Percentiles rank a stretch among this genome's conserved stretches.
Conservation (phyloP, 768 basidiomycete genomes). For the Tremella fuciformis region DNA sequence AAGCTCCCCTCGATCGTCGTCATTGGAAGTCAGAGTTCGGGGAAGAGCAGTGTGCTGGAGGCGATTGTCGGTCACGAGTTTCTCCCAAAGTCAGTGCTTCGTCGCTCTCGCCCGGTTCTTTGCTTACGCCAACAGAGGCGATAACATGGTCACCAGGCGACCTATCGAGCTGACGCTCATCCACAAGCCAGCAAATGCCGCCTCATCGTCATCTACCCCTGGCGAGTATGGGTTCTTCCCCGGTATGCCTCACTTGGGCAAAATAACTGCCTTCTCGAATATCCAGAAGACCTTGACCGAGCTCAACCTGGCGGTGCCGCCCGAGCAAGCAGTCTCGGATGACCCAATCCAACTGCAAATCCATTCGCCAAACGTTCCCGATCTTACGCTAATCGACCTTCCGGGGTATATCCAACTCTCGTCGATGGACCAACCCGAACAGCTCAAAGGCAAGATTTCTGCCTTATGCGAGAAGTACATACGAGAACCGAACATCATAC, state of each 20-base stretch:
- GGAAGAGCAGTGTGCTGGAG: conserved; percentile 96
- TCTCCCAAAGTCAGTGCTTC: conserved; percentile 80
- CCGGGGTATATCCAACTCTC: conserved; percentile 96
- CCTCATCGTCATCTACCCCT: conserved; percentile 56
- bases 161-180: conserved; percentile 97
- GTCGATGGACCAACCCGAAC: conserved; percentile 92
- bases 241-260: conserved; percentile 72
- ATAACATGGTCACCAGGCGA: conserved; percentile 98
- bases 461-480: conserved; percentile 92
- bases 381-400: conserved; percentile 93
- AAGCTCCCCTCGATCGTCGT: conserved; percentile 97
- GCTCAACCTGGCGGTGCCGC: conserved; percentile 86
- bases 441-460: conserved; percentile 87
- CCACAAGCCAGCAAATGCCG: conserved; percentile 68
- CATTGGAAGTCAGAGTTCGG: conserved; percentile 95
- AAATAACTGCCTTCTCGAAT: conserved; percentile 82
- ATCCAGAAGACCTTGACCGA: conserved; percentile 92
- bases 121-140: conserved; percentile 62
- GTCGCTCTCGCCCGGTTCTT: background rate
- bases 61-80: conserved; percentile 98
- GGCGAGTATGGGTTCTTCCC: conserved; percentile 92
- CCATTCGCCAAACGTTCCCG: conserved; percentile 91
- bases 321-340: conserved; percentile 85
- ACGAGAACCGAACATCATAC: conserved; percentile 97
- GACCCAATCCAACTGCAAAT: conserved; percentile 96